Conservation (phyloP, 306 rosid species). For the Rosa multiflora region DNA sequence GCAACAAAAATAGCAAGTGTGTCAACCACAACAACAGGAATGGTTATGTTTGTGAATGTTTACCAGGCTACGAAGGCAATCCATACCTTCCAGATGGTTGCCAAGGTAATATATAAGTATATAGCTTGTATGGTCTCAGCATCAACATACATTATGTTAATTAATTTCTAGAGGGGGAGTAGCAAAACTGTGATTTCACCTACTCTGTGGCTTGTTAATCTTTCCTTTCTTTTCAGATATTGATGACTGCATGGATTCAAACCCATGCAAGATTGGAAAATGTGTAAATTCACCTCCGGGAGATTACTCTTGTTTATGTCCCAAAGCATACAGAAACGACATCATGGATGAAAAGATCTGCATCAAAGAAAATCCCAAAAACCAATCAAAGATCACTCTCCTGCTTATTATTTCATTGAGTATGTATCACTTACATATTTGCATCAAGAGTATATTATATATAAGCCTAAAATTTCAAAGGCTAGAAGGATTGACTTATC, state of each 20-base stretch:
- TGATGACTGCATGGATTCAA: slow-evolving; percentile 33
- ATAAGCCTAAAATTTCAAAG: too few species aligned
- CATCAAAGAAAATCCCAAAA: not conserved
- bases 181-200: not conserved
- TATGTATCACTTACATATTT: not conserved
- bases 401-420: not conserved
- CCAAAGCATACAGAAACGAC: not conserved
- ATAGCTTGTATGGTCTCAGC: not conserved
- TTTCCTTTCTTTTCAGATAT: slow-evolving; percentile 20
- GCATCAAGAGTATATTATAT: not conserved
- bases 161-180: not conserved
- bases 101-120: not conserved
- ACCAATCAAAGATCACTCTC: not conserved
- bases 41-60: slow-evolving; percentile 3
- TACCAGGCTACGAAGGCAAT: not conserved
- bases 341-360: not conserved
- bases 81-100: slow-evolving; percentile 18
- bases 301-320: not conserved
- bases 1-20: not conserved
- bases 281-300: not conserved
- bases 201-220: not conserved
- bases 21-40: not conserved
- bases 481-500: too few species aligned
- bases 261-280: slow-evolving; percentile 1
- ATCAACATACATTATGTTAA: not conserved